Evolutionary conservation across 306 rosid genomes (phyloP).

Genomic region (Vigna trinervia): DNA sequence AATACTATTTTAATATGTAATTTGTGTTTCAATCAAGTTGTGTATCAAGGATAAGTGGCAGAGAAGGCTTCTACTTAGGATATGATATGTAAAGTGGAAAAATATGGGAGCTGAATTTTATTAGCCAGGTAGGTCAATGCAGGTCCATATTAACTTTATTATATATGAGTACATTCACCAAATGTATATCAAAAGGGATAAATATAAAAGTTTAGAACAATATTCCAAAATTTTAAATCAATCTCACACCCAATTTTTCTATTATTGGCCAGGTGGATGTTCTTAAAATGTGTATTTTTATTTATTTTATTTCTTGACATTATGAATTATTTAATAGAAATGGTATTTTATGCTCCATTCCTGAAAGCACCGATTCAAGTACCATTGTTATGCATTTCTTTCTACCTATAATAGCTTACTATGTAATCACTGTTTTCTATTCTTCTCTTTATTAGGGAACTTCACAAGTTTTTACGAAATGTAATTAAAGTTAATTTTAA

Average conservation of each 20-base stretch:
- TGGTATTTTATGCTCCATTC: background rate
- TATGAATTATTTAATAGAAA: background rate
- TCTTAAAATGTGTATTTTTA: background rate
- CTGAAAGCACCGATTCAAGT: constrained; percentile 2
- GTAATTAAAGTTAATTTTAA: too few relatives aligned
- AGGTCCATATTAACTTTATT: too few relatives aligned
- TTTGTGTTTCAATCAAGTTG: too few relatives aligned
- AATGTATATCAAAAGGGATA: background rate
- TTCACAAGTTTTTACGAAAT: too few relatives aligned
- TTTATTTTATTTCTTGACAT: background rate
- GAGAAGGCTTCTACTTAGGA: too few relatives aligned
- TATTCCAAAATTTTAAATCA: too few relatives aligned
- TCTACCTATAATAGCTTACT: background rate
- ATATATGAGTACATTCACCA: too few relatives aligned
- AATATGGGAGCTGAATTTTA: too few relatives aligned
- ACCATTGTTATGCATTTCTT: background rate
- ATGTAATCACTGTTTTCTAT: background rate
- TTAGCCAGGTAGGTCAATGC: too few relatives aligned
- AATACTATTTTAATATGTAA: too few relatives aligned
- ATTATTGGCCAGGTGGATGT: background rate
- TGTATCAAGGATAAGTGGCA: too few relatives aligned
- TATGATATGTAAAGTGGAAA: too few relatives aligned
- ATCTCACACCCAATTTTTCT: background rate
- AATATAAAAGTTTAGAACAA: background rate
- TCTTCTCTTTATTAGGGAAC: background rate